Conservation (phyloP, 202 grass and related monocot genomes). For the Zoysia matrella region DNA sequence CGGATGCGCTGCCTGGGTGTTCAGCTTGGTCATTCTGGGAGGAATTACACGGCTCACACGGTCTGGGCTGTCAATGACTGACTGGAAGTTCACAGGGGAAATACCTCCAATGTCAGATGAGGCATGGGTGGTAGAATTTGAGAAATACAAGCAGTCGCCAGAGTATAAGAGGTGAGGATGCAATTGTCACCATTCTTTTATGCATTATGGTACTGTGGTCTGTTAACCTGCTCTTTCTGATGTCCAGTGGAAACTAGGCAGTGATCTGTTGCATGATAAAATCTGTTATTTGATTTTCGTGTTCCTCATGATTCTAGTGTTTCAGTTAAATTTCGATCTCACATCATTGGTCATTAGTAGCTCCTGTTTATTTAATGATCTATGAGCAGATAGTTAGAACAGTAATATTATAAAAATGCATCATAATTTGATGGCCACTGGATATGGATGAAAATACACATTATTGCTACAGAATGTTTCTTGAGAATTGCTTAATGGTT, state of each 20-base stretch:
- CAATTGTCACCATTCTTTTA: background rate
- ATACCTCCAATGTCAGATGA: conserved; percentile 83
- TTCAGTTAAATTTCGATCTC: background rate
- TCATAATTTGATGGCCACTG: conserved; percentile 14
- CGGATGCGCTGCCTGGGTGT: conserved; percentile 92
- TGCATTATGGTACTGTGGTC: background rate
- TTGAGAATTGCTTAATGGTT: background rate
- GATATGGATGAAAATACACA: background rate
- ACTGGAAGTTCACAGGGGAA: conserved; percentile 87
- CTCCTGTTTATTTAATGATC: background rate
- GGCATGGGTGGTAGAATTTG: conserved; percentile 72
- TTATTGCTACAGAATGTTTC: background rate
- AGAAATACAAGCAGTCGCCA: conserved; percentile 91
- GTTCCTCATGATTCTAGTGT: background rate
- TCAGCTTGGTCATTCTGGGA: conserved; percentile 87
- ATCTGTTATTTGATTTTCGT: background rate
- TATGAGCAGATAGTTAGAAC: conserved; percentile 20
- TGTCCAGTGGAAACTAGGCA: background rate
- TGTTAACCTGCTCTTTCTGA: background rate
- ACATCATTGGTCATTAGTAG: conserved; percentile 1
- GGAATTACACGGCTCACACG: conserved; percentile 93
- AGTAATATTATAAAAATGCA: background rate
- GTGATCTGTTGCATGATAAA: conserved; percentile 9
- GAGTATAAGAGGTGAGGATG: conserved; percentile 72
- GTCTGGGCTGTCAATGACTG: conserved; percentile 94